Base-by-base conservation (phyloP, 176 grass and related monocot genomes). In the Miscanthus lutarioriparius region DNA sequence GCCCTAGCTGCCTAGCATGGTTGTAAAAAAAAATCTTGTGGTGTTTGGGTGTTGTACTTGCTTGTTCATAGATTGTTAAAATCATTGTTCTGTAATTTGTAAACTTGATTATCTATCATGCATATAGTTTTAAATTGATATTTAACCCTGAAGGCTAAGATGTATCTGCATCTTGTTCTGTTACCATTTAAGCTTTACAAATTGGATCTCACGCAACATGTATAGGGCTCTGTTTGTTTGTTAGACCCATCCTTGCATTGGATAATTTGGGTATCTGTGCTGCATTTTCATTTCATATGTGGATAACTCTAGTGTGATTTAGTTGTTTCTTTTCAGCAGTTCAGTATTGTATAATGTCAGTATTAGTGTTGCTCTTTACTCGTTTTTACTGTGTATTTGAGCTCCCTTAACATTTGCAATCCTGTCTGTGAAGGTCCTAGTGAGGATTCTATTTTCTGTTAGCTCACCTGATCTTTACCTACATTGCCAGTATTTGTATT, bases 91-190 rank as follows among this genome's bases (percentile, higher is more conserved):
- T 83, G 28, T 72, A 86, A 72, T 19, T 56, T 75, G 72, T 63
- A 51, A 77, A 75, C 14, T 59, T 70, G 48, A 43, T 79, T 85
- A 79, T 48, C 27, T 39, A 45, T 86, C 72, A 77, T 89, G 64
- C 40, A 53, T 77, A 81, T 85, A 89, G 77, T 84, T 80, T 19
- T 28, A 64, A 68, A 44, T 80, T 89, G 64, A 71, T 70, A 76
- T 76, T 80, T 85, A 51, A 68, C 49, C 65, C 30, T 85, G 72
- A 30, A 49, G 61, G 48, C 51, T 70, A 41, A 83, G 30, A 30
- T 26, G 28, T 43, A 38, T 73, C 39, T 38, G 30, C 0, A 17
- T 78, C 30, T 16, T 71, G 22, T 23, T 71, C 8, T 73, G 8
- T 48, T 70, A 2, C 30, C 65, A 33, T 69, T 69, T 66, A 36